phyloP scores from a whole-genome alignment of 202 grass and related monocot genomes.

The Eragrostis tef region DNA sequence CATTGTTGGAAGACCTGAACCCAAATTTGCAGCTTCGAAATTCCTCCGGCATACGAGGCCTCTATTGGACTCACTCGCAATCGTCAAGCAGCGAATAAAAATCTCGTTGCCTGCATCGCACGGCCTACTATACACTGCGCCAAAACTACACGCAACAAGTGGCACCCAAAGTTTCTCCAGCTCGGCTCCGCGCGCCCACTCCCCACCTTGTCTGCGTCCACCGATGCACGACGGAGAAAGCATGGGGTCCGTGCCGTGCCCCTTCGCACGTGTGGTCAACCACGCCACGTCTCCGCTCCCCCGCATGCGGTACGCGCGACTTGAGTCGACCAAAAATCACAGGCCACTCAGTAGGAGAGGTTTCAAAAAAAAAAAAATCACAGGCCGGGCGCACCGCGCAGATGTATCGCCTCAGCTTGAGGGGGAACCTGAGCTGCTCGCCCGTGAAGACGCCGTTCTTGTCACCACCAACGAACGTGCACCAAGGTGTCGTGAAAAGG shows the following conservation, averaged over 20 bases:
- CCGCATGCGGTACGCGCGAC: too few relatives aligned
- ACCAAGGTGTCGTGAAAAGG: not conserved
- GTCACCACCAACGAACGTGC: not conserved
- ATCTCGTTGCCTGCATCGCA: too few relatives aligned
- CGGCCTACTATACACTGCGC: too few relatives aligned
- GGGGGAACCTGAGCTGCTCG: slow-evolving; percentile 12
- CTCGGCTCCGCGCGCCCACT: not conserved
- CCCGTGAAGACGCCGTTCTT: not conserved
- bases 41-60: not conserved
- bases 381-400: too few relatives aligned
- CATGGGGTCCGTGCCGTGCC: not conserved
- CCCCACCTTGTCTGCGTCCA: not conserved
- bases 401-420: slow-evolving; percentile 33
- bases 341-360: too few relatives aligned
- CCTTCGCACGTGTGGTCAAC: slow-evolving; percentile 25
- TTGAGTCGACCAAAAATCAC: not conserved
- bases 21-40: not conserved
- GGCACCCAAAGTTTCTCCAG: not conserved
- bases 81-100: too few relatives aligned
- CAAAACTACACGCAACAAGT: not conserved
- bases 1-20: not conserved
- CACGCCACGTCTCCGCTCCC: not conserved
- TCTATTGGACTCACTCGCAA: too few relatives aligned
- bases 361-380: too few relatives aligned
- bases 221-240: not conserved